Evolutionary conservation across 2,329 filamentous ascomycete species (phyloP), one percentile per base, ranked within the genome.

Genomic region (Leptodontidium sp.): DNA sequence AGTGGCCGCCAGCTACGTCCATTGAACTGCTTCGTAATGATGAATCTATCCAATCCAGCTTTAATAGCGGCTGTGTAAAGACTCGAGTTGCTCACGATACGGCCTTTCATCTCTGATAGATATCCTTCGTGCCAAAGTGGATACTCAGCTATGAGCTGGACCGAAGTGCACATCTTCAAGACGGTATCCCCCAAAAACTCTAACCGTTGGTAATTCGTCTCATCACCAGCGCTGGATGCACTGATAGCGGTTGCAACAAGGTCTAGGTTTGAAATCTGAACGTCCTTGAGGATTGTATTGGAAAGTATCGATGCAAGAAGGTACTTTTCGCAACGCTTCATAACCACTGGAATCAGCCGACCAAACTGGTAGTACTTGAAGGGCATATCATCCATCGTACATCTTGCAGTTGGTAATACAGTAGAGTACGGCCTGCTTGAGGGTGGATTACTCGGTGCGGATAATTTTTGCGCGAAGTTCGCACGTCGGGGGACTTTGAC

Each of bases 181-280:
- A 97, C 84, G 0, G 89, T 89, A 75, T 98, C 95, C 0, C 96
- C 96, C 0, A 98, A 81, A 73, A 97, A 97, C 77, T 98, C 96
- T 0, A 97, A 82, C 2, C 91, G 85, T 75, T 98, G 91, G 76
- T 98, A 98, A 72, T 97, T 86, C 0, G 84, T 85, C 1, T 81
- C 78, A 59, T 90, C 88, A 2, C 79, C 76, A 0, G 92, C 88
- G 1, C 83, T 84, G 0, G 90, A 87, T 0, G 92, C 83, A 62
- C 87, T 92, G 61, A 97, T 90, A 0, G 94, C 93, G 11, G 88
- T 89, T 1, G 89, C 77, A 0, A 97, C 77, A 43, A 91, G 81
- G 0, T 81, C 79, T 2, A 87, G 71, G 71, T 91, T 79, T 0
- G 78, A 78, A 45, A 95, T 85, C 0, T 78, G 76, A 0, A 93